Evolutionary conservation across 805 yeast species (phyloP), one percentile per base, ranked within the genome.

Genomic region (Saccharomycopsis fodiens): DNA sequence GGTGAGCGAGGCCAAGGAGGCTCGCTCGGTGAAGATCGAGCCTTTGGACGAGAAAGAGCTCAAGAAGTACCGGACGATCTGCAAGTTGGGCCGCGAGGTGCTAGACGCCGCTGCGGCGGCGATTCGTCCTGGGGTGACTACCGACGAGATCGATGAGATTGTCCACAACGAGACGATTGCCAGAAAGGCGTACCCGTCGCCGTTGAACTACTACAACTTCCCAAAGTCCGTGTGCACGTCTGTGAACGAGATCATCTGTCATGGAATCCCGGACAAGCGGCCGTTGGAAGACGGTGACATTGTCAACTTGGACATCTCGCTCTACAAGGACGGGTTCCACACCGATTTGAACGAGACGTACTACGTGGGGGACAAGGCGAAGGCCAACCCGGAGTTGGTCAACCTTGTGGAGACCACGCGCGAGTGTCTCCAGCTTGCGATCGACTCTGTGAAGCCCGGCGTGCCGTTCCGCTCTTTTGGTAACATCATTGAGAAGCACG

Each of bases 301-400:
- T 55, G 75, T 93, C 50, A 93, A 93, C 60, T 68, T 93, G 53
- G 98, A 93, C 62, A 85, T 93, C 41, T 75, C 96, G 3, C 63
- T 93, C 44, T 93, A 75, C 67, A 77, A 83, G 64, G 76, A 84
- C 54, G 98, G 98, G 1, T 78, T 79, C 67, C 97, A 93, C 66
- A 82, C 96, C 6, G 98, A 93, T 64, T 70, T 93, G 61, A 93
- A 93, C 64, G 97, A 93, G 65, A 93, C 98, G 0, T 93, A 89
- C 64, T 93, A 93, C 59, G 95, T 93, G 23, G 98, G 97, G 10
- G 91, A 82, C 47, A 87, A 85, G 59, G 86, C 93, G 31, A 78
- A 73, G 55, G 65, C 78, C n/a, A 74, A 91, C 60, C 79, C 82
- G 39, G 95, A 86, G 41, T 72, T 77, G n/a, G 87, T 93, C 45